Evolutionary conservation across 306 rosid species (phyloP).

Genomic region (Glycine tomentella): DNA sequence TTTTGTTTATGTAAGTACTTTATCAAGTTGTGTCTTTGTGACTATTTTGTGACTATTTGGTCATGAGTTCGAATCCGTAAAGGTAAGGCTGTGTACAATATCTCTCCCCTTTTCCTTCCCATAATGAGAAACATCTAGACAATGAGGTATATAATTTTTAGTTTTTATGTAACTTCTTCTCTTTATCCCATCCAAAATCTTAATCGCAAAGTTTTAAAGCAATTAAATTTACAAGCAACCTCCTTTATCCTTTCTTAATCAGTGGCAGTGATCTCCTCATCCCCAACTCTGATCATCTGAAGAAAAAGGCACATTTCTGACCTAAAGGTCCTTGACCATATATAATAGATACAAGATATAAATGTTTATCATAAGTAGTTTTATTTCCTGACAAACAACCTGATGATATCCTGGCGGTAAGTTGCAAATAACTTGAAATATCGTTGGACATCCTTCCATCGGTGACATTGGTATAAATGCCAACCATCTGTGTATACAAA

Average conservation of each 20-base stretch:
- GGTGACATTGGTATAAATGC: conserved; percentile 61
- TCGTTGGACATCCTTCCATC: conserved; percentile 60
- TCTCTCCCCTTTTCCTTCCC: too few relatives aligned
- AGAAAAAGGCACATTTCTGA: conserved; percentile 12
- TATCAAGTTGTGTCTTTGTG: too few relatives aligned
- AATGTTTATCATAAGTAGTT: conserved; percentile 4
- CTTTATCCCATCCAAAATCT: not conserved
- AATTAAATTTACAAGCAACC: conserved; percentile 10
- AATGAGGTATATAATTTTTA: too few relatives aligned
- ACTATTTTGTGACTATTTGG: too few relatives aligned
- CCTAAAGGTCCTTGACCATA: not conserved
- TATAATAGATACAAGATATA: conserved; percentile 20
- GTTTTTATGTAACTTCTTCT: too few relatives aligned
- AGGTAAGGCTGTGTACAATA: too few relatives aligned
- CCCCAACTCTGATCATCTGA: conserved; percentile 21
- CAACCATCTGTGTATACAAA: conserved; percentile 60
- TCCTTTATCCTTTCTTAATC: conserved; percentile 5
- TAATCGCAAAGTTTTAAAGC: not conserved
- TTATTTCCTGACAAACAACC: conserved; percentile 55
- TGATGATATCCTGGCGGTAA: conserved; percentile 64
- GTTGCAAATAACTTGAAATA: conserved; percentile 67
- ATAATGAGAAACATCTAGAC: too few relatives aligned
- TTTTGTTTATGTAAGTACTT: conserved; percentile 11
- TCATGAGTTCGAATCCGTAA: too few relatives aligned
- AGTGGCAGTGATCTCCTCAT: not conserved